Conservation (phyloP, 1,284 basidiomycete species). For the Mycena sp. region DNA sequence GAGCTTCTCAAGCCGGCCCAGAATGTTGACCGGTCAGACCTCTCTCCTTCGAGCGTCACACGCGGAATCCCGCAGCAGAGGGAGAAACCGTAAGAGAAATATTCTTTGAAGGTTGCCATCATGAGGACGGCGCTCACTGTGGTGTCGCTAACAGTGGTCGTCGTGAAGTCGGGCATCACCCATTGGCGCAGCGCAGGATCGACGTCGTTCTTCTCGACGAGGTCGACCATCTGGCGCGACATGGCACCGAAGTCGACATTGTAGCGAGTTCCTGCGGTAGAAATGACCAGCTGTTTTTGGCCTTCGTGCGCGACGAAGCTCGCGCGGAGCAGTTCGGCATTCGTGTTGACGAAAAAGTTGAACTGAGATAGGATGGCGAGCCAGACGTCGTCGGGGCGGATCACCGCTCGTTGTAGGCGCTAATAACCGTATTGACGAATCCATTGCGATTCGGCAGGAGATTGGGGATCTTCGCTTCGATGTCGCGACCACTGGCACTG, state of each 20-base stretch:
- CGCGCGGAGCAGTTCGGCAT: constrained; percentile 49
- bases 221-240: constrained; percentile 43
- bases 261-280: constrained; percentile 37
- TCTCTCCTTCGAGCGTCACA: constrained; percentile 55
- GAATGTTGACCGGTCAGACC: constrained; percentile 44
- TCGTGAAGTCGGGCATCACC: constrained; percentile 57
- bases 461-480: neutral
- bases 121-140: constrained; percentile 50
- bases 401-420: constrained; percentile 46
- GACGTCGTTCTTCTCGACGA: constrained; percentile 45
- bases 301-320: constrained; percentile 53
- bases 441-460: constrained; percentile 38
- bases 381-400: constrained; percentile 55
- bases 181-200: constrained; percentile 50
- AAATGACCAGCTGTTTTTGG: constrained; percentile 43
- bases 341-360: constrained; percentile 52
- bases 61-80: constrained; percentile 55
- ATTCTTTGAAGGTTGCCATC: constrained; percentile 55
- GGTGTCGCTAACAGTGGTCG: constrained; percentile 53
- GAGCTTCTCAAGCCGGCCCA: constrained; percentile 44
- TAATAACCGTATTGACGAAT: constrained; percentile 47
- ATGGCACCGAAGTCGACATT: constrained; percentile 45
- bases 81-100: constrained; percentile 46
- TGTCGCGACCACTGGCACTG: no score
- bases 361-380: constrained; percentile 54